A percentile compares a stretch with the other conserved stretches of the same genome.
Evolutionary conservation across 192 early-diverging fungal genomes (phyloP).

Genomic region (Backusella macrospora): DNA sequence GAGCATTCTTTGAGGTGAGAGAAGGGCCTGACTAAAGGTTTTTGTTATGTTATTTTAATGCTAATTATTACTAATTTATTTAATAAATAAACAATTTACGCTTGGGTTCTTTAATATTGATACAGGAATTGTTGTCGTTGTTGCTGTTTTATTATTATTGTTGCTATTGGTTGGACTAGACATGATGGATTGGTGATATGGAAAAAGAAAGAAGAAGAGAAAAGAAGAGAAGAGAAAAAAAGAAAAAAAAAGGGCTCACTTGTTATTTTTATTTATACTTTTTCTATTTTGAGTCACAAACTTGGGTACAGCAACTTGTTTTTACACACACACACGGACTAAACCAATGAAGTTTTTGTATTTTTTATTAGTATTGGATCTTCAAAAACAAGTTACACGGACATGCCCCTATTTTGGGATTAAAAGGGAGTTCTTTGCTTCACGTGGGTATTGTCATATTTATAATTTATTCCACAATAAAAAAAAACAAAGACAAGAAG

Average conservation of each 20-base stretch:
- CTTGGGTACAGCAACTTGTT: background rate
- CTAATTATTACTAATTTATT: background rate
- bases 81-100: constrained; percentile 12
- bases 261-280: background rate
- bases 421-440: constrained; percentile 3
- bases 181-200: background rate
- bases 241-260: background rate
- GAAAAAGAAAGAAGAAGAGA: background rate
- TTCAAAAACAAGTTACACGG: background rate
- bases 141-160: constrained; percentile 8
- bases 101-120: constrained; percentile 29
- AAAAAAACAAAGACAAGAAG: too few species aligned
- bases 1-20: constrained; percentile 12
- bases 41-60: background rate
- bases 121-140: constrained; percentile 25
- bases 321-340: background rate
- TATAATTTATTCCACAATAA: too few species aligned
- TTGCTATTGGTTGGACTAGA: constrained; percentile 5
- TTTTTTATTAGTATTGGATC: background rate
- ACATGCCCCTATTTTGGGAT: constrained; percentile 11
- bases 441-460: background rate
- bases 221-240: background rate
- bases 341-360: background rate
- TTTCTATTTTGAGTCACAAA: background rate
- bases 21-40: background rate